A percentile compares a stretch with the other conserved stretches of the same genome.
These are phyloP conservation scores for Bryoerythrophyllum caledonicum DNA, from an alignment of 225 moss, liverwort and hornwort genomes.

Conservation along the genomic window DNA sequence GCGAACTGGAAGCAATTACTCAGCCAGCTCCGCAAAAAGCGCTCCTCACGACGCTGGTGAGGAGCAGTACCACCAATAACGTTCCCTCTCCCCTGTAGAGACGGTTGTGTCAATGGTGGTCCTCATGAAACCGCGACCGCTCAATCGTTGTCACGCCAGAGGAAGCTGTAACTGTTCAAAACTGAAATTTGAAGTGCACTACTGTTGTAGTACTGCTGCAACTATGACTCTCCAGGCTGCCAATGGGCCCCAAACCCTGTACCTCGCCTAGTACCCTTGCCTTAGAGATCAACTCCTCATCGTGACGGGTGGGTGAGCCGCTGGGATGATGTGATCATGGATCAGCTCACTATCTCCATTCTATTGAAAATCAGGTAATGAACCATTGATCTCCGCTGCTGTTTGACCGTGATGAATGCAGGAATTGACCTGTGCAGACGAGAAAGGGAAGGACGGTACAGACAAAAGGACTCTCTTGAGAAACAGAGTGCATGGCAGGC, in stretches of 20 bases:
- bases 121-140: background rate
- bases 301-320: background rate
- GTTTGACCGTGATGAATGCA: conserved; percentile 24
- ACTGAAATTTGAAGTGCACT: background rate
- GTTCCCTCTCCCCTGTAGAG: conserved; percentile 1
- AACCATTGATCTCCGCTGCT: background rate
- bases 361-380: background rate
- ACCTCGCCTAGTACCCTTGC: background rate
- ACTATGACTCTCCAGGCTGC: background rate
- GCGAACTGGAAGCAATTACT: conserved; percentile 5
- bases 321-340: conserved; percentile 2
- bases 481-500: conserved; percentile 25
- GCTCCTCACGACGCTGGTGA: background rate
- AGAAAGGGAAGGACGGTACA: conserved; percentile 15
- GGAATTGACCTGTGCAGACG: conserved; percentile 7
- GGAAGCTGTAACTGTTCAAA: conserved; percentile 7
- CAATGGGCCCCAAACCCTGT: background rate
- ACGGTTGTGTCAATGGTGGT: conserved; percentile 20
- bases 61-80: conserved; percentile 1
- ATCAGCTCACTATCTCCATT: background rate
- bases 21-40: background rate
- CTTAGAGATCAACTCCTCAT: background rate
- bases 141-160: conserved; percentile 21
- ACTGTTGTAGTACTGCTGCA: too few species aligned
- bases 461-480: conserved; percentile 26